Base-by-base conservation (phyloP, 2,329 filamentous ascomycete genomes). In the Phaeophleospora eucalypticola region DNA sequence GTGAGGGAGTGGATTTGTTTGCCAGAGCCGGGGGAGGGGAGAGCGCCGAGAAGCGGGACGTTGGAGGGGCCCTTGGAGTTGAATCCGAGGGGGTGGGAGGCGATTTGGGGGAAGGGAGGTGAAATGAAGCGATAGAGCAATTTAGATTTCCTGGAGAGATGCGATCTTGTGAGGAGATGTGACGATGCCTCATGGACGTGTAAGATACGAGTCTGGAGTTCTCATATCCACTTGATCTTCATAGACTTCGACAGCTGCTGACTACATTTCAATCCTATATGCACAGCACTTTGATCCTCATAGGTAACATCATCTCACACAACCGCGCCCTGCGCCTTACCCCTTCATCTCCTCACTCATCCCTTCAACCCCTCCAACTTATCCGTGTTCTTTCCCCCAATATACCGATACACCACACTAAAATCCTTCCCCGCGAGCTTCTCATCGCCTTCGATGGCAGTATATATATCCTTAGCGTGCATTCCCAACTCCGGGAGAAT, bases 1-100 rank as follows among this genome's bases (percentile, higher is more conserved):
- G 79, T 96, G 18, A 73, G 88, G 38, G 82, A 94, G 63, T 97
- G 87, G 85, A 75, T 97, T 41, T 90, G 87, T 64, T 72, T 96
- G 21, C 89, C 91, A 1, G 86, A 90, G 67, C 77, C 84, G 3
- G 86, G 84, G 43, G 80, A 80, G 1, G 78, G 79, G 1, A 58
- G 63, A 27, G 68, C 76, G 14, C 82, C 85, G 8, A 74, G 84
- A 44, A 82, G 84, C 59, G 87, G 87, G 1, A 72, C 72, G 29
- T 71, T 88, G 17, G 71, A 45, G 12, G 64, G 58, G 3, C 62
- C 62, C n/a, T 44, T 65, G 37, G 59, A 63, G 51, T 43, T 65
- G 43, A 61, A 63, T 48, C 48, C 53, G 15, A 36, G 49, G 14
- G 61, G 57, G 2, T 65, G 62, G 62, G 54, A 58, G 17, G 57